Evolutionary conservation across 257 asterid species (phyloP).

Genomic region (Capsicum pubescens): DNA sequence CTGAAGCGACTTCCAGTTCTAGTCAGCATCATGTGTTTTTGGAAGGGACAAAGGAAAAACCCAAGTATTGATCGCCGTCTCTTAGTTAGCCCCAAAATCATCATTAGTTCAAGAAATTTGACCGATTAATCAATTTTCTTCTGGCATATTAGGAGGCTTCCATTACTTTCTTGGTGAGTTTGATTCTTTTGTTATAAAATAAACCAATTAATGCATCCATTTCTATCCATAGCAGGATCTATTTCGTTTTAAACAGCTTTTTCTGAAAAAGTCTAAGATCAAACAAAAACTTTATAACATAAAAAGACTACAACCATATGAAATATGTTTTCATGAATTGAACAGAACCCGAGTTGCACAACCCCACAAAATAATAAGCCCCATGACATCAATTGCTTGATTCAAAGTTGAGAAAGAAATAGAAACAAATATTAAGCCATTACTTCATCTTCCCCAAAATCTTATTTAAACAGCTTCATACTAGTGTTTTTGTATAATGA

Average conservation of each 20-base stretch:
- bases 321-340: neutral
- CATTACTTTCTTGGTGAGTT: neutral
- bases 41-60: neutral
- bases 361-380: neutral
- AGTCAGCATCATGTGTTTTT: neutral
- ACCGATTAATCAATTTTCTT: neutral
- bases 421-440: neutral
- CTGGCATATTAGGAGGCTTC: neutral
- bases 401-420: neutral
- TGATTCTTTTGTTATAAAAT: neutral
- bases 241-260: neutral
- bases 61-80: neutral
- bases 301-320: neutral
- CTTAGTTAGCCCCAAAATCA: neutral
- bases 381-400: neutral
- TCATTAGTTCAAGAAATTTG: neutral
- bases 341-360: neutral
- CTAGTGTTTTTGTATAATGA: neutral
- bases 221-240: neutral
- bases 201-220: neutral
- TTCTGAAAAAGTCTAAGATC: neutral
- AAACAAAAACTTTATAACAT: neutral
- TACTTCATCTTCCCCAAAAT: neutral
- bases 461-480: neutral
- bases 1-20: neutral